These are phyloP conservation scores for Suhomyces wounanorum DNA, from an alignment of 1,139 yeast genomes.

Conservation along the genomic window DNA sequence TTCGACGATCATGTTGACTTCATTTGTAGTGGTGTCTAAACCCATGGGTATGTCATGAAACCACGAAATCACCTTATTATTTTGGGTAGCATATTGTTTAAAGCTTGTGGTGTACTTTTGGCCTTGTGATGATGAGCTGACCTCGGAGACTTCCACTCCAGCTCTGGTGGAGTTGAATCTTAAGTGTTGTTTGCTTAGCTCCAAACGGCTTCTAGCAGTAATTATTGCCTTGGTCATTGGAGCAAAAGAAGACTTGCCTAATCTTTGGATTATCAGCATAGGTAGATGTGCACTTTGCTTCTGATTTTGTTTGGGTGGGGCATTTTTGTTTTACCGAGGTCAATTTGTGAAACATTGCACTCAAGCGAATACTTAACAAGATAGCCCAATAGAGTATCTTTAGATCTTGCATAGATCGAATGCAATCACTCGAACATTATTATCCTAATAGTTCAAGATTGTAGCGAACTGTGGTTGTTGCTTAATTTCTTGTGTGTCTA, in stretches of 20 bases:
- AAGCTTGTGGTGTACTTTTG: slow-evolving; percentile 36
- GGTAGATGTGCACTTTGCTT: background rate
- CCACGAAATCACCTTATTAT: slow-evolving; percentile 69
- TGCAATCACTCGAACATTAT: too few relatives aligned
- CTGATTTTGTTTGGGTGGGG: background rate
- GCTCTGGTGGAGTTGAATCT: slow-evolving; percentile 13
- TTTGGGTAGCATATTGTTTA: slow-evolving; percentile 37
- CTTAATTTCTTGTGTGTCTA: too few relatives aligned
- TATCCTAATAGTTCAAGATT: too few relatives aligned
- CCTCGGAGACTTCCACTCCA: slow-evolving; percentile 11
- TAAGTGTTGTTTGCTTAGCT: slow-evolving; percentile 26
- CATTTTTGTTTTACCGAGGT: background rate
- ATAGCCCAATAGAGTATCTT: background rate
- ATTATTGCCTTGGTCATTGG: background rate
- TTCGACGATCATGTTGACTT: slow-evolving; percentile 85
- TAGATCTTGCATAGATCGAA: background rate
- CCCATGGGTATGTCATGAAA: slow-evolving; percentile 78
- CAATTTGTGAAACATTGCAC: background rate
- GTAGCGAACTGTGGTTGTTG: background rate
- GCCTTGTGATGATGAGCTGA: slow-evolving; percentile 29
- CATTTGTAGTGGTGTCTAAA: slow-evolving; percentile 62
- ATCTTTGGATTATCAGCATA: background rate
- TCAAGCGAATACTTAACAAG: background rate
- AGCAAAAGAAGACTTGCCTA: background rate
- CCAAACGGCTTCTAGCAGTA: slow-evolving; percentile 23